Evolutionary conservation across 495 filamentous ascomycete species (phyloP).

Genomic region (Penicillium paradoxum): DNA sequence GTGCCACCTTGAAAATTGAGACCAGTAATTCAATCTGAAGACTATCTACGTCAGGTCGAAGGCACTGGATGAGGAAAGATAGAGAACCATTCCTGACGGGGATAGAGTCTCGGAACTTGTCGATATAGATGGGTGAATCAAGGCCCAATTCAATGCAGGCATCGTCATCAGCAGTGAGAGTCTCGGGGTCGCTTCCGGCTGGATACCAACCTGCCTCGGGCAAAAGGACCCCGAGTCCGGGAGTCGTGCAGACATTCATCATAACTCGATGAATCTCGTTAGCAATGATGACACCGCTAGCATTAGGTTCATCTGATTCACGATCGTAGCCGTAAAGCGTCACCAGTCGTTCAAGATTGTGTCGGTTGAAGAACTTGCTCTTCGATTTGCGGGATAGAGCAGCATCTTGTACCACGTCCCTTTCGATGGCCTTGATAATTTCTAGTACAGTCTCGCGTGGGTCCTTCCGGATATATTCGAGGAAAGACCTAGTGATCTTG

Average conservation of each 20-base stretch:
- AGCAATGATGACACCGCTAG: conserved; percentile 42
- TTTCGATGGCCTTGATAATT: conserved; percentile 58
- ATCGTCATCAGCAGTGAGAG: conserved; percentile 34
- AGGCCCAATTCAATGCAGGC: conserved; percentile 61
- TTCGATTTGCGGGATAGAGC: conserved; percentile 66
- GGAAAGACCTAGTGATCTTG: conserved; percentile 62
- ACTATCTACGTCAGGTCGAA: conserved; percentile 76
- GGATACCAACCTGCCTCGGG: conserved; percentile 70
- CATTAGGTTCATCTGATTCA: conserved; percentile 33
- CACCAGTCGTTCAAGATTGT: conserved; percentile 64
- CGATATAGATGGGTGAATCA: conserved; percentile 60
- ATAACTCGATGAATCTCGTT: conserved; percentile 66
- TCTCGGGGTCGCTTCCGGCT: conserved; percentile 55
- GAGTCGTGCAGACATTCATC: conserved; percentile 63
- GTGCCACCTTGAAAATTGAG: conserved; percentile 70
- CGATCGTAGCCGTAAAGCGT: conserved; percentile 63
- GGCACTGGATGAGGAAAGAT: conserved; percentile 66
- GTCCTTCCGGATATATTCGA: conserved; percentile 67
- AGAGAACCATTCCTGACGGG: conserved; percentile 71
- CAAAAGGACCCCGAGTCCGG: conserved; percentile 63
- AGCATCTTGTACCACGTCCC: conserved; percentile 63
- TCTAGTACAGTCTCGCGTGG: conserved; percentile 63
- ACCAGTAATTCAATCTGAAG: conserved; percentile 78
- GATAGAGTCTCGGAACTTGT: conserved; percentile 58
- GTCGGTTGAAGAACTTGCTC: conserved; percentile 63